Percentiles rank a stretch among this genome's conserved stretches.
Evolutionary conservation across 352 stramenopile species (phyloP).

Genomic region (Saprolegnia diclina): DNA sequence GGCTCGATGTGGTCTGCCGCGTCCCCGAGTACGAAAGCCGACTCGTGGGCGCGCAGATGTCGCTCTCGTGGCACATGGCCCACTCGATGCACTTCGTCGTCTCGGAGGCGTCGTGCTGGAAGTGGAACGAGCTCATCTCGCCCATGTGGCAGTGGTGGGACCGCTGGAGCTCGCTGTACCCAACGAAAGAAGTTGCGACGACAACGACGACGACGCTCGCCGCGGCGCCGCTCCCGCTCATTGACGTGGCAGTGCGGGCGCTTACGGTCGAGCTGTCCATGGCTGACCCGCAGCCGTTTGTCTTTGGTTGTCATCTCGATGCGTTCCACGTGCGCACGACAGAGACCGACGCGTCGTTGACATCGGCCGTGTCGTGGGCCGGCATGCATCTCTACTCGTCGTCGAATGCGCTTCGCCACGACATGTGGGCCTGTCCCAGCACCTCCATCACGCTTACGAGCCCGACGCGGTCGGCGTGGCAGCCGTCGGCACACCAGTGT

Average conservation of each 20-base stretch:
- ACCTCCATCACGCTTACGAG: neutral
- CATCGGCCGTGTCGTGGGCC: neutral
- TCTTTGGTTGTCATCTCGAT: neutral
- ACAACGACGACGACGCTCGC: too few relatives aligned
- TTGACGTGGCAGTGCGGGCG: neutral
- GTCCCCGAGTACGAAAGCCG: conserved; percentile 77
- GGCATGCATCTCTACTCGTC: neutral
- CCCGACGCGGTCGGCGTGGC: neutral
- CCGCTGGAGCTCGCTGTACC: conserved; percentile 66
- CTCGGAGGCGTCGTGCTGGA: conserved; percentile 44
- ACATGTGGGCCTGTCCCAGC: neutral
- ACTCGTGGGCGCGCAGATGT: conserved; percentile 40
- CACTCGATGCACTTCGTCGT: conserved; percentile 39
- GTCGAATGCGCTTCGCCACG: neutral
- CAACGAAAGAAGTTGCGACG: conserved; percentile 38
- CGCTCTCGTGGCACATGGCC: neutral
- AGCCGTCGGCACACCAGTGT: neutral
- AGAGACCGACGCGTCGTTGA: neutral
- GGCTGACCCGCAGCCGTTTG: neutral
- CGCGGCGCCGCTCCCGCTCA: neutral
- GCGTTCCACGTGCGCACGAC: neutral
- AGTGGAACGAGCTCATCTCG: conserved; percentile 72
- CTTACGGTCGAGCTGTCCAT: neutral
- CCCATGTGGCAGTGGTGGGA: conserved; percentile 83
- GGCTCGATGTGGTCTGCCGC: conserved; percentile 53